Evolutionary conservation across 1,284 basidiomycete genomes (phyloP).

Genomic region (Tremellales sp.): DNA sequence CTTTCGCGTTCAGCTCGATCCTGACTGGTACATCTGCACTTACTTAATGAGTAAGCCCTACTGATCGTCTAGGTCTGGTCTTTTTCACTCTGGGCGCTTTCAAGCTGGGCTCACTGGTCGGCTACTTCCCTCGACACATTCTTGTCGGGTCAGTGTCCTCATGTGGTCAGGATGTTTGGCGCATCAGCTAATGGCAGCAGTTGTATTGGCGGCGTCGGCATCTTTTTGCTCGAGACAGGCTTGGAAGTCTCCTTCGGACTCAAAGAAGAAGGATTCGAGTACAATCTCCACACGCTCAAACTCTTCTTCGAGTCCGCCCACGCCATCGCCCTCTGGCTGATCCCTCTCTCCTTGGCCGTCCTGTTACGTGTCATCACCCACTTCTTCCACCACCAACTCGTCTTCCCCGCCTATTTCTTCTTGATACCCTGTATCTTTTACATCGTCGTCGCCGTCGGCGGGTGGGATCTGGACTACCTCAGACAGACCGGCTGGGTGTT

Average conservation of each 20-base stretch:
- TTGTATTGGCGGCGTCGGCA: slow-evolving; percentile 93
- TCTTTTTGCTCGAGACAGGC: slow-evolving; percentile 84
- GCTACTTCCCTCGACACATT: slow-evolving; percentile 96
- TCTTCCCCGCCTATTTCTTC: slow-evolving; percentile 90
- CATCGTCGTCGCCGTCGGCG: slow-evolving; percentile 62
- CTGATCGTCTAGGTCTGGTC: slow-evolving; percentile 58
- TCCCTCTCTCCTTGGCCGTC: slow-evolving; percentile 73
- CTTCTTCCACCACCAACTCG: slow-evolving; percentile 77
- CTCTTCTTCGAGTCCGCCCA: slow-evolving; percentile 60
- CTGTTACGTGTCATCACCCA: slow-evolving; percentile 76
- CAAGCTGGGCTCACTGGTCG: slow-evolving; percentile 77
- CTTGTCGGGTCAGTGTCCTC: slow-evolving; percentile 66
- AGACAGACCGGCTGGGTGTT: slow-evolving; percentile 82
- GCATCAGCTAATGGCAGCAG: slow-evolving; percentile 44
- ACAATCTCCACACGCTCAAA: slow-evolving; percentile 58
- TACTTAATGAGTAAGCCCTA: neutral
- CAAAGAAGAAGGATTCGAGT: slow-evolving; percentile 72
- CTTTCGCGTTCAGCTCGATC: slow-evolving; percentile 85
- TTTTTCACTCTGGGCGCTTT: slow-evolving; percentile 84
- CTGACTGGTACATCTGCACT: slow-evolving; percentile 64
- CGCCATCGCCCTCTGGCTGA: slow-evolving; percentile 66
- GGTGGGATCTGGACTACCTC: slow-evolving; percentile 61
- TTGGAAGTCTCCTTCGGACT: slow-evolving; percentile 79
- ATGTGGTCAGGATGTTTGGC: neutral
- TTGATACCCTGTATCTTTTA: slow-evolving; percentile 82